These are phyloP conservation scores for Nakazawaea peltata DNA, from an alignment of 805 yeast species.

Conservation along the genomic window DNA sequence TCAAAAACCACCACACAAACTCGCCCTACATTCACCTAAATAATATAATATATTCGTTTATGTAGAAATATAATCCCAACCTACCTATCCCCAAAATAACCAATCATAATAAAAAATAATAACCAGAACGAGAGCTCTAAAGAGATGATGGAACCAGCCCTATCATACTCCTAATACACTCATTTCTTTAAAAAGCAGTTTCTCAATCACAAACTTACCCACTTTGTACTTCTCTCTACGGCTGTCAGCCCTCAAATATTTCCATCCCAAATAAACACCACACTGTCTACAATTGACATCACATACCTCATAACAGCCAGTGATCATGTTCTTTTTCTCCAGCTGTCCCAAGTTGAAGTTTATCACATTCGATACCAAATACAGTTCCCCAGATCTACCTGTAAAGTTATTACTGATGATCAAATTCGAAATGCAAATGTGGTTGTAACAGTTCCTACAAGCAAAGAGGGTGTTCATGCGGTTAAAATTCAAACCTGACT, in stretches of 20 bases:
- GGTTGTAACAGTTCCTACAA: constrained; percentile 22
- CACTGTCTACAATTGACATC: constrained; percentile 53
- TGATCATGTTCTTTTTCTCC: constrained; percentile 35
- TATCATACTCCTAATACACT: constrained; percentile 1
- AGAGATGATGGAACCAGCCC: no score
- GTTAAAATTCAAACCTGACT: not conserved
- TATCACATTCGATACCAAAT: constrained; percentile 37
- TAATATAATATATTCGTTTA: no score
- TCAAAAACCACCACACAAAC: no score
- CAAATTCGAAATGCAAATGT: constrained; percentile 19
- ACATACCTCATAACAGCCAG: constrained; percentile 51
- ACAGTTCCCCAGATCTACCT: constrained; percentile 54
- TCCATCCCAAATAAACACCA: constrained; percentile 52
- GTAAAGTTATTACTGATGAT: constrained; percentile 32
- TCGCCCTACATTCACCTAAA: no score
- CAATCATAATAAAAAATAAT: no score
- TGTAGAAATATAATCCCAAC: no score
- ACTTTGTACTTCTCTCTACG: constrained; percentile 48
- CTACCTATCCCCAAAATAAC: no score
- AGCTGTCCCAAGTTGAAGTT: constrained; percentile 16
- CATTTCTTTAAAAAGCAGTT: constrained; percentile 5
- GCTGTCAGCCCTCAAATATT: constrained; percentile 41
- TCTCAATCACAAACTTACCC: constrained; percentile 50
- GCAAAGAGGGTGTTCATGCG: constrained; percentile 8
- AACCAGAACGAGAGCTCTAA: no score